Base-by-base conservation (phyloP, 139 green algal genomes). In the Zygnema circumcarinatum region DNA sequence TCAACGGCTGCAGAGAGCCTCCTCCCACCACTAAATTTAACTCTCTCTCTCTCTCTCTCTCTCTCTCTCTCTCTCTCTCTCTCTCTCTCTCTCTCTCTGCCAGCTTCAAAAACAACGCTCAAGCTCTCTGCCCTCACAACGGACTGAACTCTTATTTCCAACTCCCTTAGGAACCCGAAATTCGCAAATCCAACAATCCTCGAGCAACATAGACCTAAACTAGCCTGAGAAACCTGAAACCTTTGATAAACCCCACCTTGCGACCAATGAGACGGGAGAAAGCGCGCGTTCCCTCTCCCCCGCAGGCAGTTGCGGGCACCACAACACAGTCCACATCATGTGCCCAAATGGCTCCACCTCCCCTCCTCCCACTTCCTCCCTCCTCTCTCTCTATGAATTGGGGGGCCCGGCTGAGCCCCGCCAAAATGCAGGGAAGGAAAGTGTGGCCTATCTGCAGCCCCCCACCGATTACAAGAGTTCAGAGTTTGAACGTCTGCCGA, bases 241-340 rank as follows among this genome's bases (percentile, higher is more conserved):
- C n/a, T n/a, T n/a, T n/a, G n/a, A n/a, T n/a, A n/a, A n/a, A n/a
- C n/a, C n/a, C n/a, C n/a, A n/a, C n/a, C 47, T 62, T 62, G 7
- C 7, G 47, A n/a, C 80, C 80, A 20, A 3, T 39, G 68, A 39
- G 25, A 31, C 32, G 52, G 1, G 79, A 32, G 31, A 89, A 52
- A 25, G 79, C 47, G 1, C 78, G 80, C 1, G 81, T 52, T 31
- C 41, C 84, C 16, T 11, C 25, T 22, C 79, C 62, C 1, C 85
- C 85, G 21, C 87, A 90, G 22, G 85, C 79, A 29, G 78, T 29
- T 0, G 33, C 41, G 25, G 85, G 85, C 35, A 90, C 36, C 33
- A 90, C 39, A 38, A 90, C 85, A 86, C 62, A 69, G 62, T 90
- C 85, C 85, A 90, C 85, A 73, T 90, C 85, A 7, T 91, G 68